A percentile compares a stretch with the other conserved stretches of the same genome.
Evolutionary conservation across 441 rosid genomes (phyloP).

Genomic region (Pelargonium fulgidum): DNA sequence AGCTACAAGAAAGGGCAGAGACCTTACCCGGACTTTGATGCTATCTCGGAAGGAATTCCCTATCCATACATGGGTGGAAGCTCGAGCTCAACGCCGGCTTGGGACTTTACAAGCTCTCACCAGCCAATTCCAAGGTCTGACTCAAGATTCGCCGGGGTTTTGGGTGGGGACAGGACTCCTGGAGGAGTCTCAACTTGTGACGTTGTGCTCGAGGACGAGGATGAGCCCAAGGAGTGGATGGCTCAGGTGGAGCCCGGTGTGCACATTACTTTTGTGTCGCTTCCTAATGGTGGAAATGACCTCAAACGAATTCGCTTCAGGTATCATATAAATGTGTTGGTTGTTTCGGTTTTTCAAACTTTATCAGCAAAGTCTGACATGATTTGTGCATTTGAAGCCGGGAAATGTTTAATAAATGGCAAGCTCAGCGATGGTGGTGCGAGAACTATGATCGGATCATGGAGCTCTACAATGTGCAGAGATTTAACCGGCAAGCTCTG

Average conservation of each 20-base stretch:
- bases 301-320: constrained; percentile 93
- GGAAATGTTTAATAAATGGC: constrained; percentile 94
- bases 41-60: constrained; percentile 1
- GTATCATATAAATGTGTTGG: constrained; percentile 24
- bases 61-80: constrained; percentile 51
- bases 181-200: constrained; percentile 45
- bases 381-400: constrained; percentile 49
- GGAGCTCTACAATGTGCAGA: constrained; percentile 97
- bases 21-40: background rate
- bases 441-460: constrained; percentile 90
- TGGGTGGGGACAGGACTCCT: constrained; percentile 40
- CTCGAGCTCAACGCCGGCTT: constrained; percentile 88
- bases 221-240: constrained; percentile 95
- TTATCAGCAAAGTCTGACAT: constrained; percentile 17
- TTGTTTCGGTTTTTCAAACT: no score
- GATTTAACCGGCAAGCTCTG: constrained; percentile 92
- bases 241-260: constrained; percentile 99
- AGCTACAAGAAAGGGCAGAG: constrained; percentile 13
- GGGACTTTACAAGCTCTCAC: constrained; percentile 69
- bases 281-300: constrained; percentile 90
- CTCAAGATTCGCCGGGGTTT: constrained; percentile 11
- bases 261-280: constrained; percentile 92
- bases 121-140: constrained; percentile 17
- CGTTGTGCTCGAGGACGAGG: constrained; percentile 70
- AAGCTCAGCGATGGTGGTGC: constrained; percentile 99